A percentile compares a stretch with the other conserved stretches of the same genome.
These are phyloP conservation scores for Melanogaster broomeanus DNA, from an alignment of 768 basidiomycete species.

Conservation along the genomic window DNA sequence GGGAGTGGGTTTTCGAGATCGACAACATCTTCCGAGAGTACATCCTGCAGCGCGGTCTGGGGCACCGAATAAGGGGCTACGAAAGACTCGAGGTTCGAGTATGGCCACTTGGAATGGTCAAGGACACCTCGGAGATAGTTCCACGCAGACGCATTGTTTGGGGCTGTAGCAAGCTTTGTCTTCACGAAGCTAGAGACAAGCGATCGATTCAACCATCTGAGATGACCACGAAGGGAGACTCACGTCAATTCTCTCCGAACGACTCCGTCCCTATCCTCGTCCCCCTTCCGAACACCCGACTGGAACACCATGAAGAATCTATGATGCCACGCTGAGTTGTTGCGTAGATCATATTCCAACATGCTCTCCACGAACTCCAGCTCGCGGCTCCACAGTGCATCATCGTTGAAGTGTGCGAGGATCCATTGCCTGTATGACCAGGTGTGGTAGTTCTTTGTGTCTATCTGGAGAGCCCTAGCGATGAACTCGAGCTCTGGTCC, in stretches of 20 bases:
- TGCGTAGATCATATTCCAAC: conserved; percentile 77
- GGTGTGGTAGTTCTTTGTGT: conserved; percentile 98
- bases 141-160: conserved; percentile 96
- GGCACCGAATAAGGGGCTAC: conserved; percentile 61
- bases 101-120: conserved; percentile 58
- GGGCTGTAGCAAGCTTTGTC: conserved; percentile 78
- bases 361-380: conserved; percentile 73
- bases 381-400: conserved; percentile 72
- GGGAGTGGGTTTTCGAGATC: conserved; percentile 80
- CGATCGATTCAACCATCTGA: background rate
- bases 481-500: conserved; percentile 80
- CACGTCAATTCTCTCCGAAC: conserved; percentile 75
- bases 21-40: conserved; percentile 45
- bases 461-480: conserved; percentile 64
- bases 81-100: conserved; percentile 56
- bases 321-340: conserved; percentile 98
- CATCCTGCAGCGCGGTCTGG: conserved; percentile 27
- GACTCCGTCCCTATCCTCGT: conserved; percentile 59
- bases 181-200: conserved; percentile 65
- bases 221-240: conserved; percentile 30
- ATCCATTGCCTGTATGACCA: conserved; percentile 99
- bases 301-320: conserved; percentile 86
- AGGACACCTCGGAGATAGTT: conserved; percentile 93
- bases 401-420: conserved; percentile 78
- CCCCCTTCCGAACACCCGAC: conserved; percentile 60